These are phyloP conservation scores for Sporisorium scitamineum DNA, from an alignment of 1,284 basidiomycete genomes.

Conservation along the genomic window DNA sequence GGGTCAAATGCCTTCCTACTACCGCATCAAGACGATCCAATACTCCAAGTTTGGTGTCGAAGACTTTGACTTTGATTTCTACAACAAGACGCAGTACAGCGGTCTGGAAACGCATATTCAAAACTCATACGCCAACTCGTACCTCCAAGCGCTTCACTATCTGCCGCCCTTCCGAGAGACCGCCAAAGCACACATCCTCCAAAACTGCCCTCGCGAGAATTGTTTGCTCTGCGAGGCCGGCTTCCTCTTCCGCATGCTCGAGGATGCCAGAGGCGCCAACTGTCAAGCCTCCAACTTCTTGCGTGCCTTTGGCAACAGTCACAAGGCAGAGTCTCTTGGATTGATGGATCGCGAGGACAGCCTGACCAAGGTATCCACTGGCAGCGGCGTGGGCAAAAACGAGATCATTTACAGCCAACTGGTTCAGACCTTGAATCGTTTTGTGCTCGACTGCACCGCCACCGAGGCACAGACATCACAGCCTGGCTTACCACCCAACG, in stretches of 20 bases:
- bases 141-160: slow-evolving; percentile 92
- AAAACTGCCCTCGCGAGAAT: slow-evolving; percentile 83
- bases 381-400: slow-evolving; percentile 28
- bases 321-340: slow-evolving; percentile 85
- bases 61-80: slow-evolving; percentile 91
- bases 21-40: slow-evolving; percentile 93
- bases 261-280: slow-evolving; percentile 92
- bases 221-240: slow-evolving; percentile 96
- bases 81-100: slow-evolving; percentile 78
- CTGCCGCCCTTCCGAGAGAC: slow-evolving; percentile 80
- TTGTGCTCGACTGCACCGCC: slow-evolving; percentile 78
- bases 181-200: slow-evolving; percentile 88
- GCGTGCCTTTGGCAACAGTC: slow-evolving; percentile 82
- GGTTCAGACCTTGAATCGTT: slow-evolving; percentile 94
- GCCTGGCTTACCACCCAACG: not conserved
- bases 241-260: slow-evolving; percentile 93
- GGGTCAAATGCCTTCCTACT: slow-evolving; percentile 79
- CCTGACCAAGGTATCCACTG: slow-evolving; percentile 73
- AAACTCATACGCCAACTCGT: slow-evolving; percentile 95
- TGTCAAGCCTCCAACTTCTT: slow-evolving; percentile 98
- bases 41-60: slow-evolving; percentile 99
- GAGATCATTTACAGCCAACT: slow-evolving; percentile 78
- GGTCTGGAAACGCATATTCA: slow-evolving; percentile 97
- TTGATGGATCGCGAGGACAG: slow-evolving; percentile 85
- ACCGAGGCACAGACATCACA: slow-evolving; percentile 39